Evolutionary conservation across 495 filamentous ascomycete species (phyloP).

Genomic region (Evernia prunastri): DNA sequence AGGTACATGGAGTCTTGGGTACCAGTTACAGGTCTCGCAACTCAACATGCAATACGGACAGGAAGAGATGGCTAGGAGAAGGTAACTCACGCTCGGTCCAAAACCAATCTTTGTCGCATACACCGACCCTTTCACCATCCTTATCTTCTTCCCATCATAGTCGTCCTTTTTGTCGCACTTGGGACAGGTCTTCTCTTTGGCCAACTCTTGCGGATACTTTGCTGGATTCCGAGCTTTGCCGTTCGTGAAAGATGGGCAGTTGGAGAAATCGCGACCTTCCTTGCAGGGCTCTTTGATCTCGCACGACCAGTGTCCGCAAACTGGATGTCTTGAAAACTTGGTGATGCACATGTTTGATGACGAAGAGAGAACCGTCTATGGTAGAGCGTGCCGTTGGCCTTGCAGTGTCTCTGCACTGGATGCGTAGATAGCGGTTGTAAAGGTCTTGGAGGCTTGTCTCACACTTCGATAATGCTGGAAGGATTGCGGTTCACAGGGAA

Average conservation of each 20-base stretch:
- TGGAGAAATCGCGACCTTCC: constrained; percentile 33
- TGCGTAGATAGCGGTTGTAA: neutral
- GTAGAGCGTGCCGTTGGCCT: neutral
- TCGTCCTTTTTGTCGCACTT: constrained; percentile 28
- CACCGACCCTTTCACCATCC: constrained; percentile 26
- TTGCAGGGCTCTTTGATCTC: constrained; percentile 32
- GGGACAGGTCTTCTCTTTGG: constrained; percentile 28
- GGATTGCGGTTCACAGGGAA: neutral
- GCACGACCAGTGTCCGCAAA: constrained; percentile 38
- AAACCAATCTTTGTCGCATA: constrained; percentile 18
- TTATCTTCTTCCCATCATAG: constrained; percentile 28
- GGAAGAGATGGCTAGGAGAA: neutral
- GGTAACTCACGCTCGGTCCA: constrained; percentile 10
- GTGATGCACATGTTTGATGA: constrained; percentile 35
- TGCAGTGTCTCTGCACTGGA: neutral
- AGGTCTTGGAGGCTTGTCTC: neutral
- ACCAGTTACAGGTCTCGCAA: neutral
- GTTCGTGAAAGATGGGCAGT: constrained; percentile 34
- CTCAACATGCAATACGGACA: neutral
- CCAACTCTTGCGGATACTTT: constrained; percentile 10
- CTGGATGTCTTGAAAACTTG: constrained; percentile 31
- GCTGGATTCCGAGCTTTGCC: constrained; percentile 7
- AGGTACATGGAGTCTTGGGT: neutral
- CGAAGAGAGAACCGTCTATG: neutral
- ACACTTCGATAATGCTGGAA: neutral